Evolutionary conservation across 202 grass and related monocot species (phyloP).

Genomic region (Digitaria exilis): DNA sequence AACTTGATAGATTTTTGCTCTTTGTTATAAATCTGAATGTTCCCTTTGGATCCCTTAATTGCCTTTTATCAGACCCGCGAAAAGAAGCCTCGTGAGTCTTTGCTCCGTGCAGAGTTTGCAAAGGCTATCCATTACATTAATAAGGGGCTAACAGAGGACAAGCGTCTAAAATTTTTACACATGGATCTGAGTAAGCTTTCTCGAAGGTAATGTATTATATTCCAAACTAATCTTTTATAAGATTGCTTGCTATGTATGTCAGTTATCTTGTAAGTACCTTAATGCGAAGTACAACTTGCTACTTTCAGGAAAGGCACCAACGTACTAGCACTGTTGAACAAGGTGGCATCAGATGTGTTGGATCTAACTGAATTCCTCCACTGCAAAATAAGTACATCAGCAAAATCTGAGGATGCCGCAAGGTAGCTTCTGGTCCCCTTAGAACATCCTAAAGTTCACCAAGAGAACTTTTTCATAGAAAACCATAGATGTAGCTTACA

Average conservation of each 20-base stretch:
- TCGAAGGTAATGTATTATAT: constrained; percentile 63
- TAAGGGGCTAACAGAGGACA: constrained; percentile 65
- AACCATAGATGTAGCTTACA: not conserved
- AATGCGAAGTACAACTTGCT: constrained; percentile 29
- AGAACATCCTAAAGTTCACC: constrained; percentile 27
- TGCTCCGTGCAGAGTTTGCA: constrained; percentile 89
- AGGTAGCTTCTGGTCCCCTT: constrained; percentile 53
- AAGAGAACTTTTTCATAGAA: constrained; percentile 27
- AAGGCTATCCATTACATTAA: constrained; percentile 92
- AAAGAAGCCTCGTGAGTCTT: constrained; percentile 96
- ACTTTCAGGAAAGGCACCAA: constrained; percentile 72
- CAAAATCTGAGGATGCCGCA: constrained; percentile 47
- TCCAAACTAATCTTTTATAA: constrained; percentile 23
- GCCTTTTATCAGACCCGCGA: constrained; percentile 71
- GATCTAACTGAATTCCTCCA: constrained; percentile 80
- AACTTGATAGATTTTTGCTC: constrained; percentile 23
- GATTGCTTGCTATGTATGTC: not conserved
- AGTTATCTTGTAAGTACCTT: constrained; percentile 14
- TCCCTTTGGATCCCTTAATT: constrained; percentile 29
- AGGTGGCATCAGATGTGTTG: constrained; percentile 81
- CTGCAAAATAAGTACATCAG: constrained; percentile 51
- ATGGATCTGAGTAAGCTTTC: constrained; percentile 93
- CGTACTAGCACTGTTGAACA: constrained; percentile 73
- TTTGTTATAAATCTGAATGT: constrained; percentile 28
- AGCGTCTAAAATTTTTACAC: constrained; percentile 81